These are phyloP conservation scores for Drosera capensis DNA, from an alignment of 148 eudicot species.

Conservation along the genomic window DNA sequence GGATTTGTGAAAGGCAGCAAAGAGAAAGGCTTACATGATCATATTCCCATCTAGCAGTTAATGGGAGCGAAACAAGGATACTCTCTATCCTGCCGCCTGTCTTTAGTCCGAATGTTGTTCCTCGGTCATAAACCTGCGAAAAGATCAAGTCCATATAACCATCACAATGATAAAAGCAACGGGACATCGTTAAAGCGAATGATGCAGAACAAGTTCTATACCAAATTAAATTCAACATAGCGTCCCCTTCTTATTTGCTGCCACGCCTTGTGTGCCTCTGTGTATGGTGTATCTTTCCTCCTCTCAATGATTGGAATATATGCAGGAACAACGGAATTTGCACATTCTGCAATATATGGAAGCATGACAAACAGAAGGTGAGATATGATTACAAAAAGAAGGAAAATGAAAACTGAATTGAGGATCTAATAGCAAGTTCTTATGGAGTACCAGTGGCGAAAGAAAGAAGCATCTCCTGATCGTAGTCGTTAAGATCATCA, in stretches of 20 bases:
- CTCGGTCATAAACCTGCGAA: constrained; percentile 75
- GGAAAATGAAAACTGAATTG: not conserved
- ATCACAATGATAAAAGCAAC: not conserved
- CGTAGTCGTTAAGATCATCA: constrained; percentile 84
- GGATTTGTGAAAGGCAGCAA: not conserved
- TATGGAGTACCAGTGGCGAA: constrained; percentile 66
- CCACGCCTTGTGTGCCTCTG: constrained; percentile 88
- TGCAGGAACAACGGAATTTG: constrained; percentile 85
- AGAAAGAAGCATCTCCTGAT: constrained; percentile 96
- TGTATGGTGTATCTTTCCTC: constrained; percentile 78
- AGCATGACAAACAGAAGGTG: not conserved
- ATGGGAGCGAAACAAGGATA: constrained; percentile 86
- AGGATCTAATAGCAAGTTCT: not conserved
- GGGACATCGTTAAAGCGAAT: not conserved
- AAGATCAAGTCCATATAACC: not conserved
- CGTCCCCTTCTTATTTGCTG: constrained; percentile 92
- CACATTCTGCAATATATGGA: constrained; percentile 58
- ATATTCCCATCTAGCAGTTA: constrained; percentile 91
- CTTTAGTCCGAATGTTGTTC: constrained; percentile 95
- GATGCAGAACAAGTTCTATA: constrained; percentile 6
- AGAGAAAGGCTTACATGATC: constrained; percentile 57
- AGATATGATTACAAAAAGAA: not conserved
- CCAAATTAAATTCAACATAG: constrained; percentile 94
- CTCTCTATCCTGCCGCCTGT: constrained; percentile 97
- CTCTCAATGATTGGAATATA: constrained; percentile 80